A percentile compares a stretch with the other conserved stretches of the same genome.
Evolutionary conservation across 1,139 yeast genomes (phyloP).

Genomic region (Candida frijolesensis): DNA sequence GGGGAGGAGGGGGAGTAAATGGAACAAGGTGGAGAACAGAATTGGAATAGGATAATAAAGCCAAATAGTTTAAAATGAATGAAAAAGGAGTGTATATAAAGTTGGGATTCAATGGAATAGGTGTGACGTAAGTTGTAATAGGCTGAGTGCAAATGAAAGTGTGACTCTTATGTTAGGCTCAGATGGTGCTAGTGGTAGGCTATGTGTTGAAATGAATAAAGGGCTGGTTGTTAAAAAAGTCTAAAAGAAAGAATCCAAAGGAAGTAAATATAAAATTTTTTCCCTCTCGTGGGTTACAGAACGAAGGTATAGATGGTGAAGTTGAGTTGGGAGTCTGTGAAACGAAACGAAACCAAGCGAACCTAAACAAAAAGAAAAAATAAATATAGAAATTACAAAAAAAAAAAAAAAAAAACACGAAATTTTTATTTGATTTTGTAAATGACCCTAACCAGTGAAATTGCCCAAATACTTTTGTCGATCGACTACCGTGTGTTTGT

Average conservation of each 20-base stretch:
- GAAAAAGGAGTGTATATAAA: constrained; percentile 1
- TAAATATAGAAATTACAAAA: not conserved
- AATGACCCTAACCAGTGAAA: not conserved
- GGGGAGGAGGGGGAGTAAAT: too few relatives aligned
- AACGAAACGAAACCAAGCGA: not conserved
- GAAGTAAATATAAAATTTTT: too few relatives aligned
- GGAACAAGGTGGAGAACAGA: too few relatives aligned
- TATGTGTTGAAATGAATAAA: not conserved
- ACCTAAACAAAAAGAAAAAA: not conserved
- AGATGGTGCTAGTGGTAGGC: not conserved
- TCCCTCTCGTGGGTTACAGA: too few relatives aligned
- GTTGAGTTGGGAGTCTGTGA: not conserved
- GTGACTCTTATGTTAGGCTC: not conserved
- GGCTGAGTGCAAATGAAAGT: not conserved
- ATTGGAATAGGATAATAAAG: too few relatives aligned
- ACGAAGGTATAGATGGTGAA: too few relatives aligned
- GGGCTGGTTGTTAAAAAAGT: not conserved
- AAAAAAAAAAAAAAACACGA: not conserved
- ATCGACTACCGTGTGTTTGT: not conserved
- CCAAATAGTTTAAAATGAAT: not conserved
- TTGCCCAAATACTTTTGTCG: not conserved
- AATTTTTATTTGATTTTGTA: not conserved
- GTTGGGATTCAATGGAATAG: not conserved
- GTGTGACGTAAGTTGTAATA: not conserved
- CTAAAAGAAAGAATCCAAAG: too few relatives aligned